phyloP scores from a whole-genome alignment of 208 protist genomes.

The Naegleria fowleri region DNA sequence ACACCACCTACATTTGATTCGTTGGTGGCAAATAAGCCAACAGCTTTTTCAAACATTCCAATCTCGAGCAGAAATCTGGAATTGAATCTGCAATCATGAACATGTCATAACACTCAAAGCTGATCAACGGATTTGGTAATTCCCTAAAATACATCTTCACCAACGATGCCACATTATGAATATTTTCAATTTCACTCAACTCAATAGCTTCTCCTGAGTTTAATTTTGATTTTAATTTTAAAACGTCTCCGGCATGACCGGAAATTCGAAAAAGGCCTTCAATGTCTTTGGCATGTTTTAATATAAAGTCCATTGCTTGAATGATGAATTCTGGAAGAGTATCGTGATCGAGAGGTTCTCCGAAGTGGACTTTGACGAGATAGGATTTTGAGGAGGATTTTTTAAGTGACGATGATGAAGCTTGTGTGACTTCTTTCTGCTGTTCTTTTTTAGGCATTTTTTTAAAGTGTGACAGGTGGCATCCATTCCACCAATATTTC shows the following conservation, averaged over 20 bases:
- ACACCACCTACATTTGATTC: not conserved
- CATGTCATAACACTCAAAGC: not conserved
- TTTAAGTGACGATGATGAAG: too few relatives aligned
- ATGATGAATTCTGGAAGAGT: not conserved
- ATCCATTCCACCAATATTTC: too few relatives aligned
- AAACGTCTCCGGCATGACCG: not conserved
- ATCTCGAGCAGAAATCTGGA: not conserved
- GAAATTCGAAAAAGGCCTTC: not conserved
- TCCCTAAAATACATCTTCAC: slow-evolving; percentile 19
- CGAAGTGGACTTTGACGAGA: not conserved
- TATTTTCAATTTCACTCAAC: not conserved
- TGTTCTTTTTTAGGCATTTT: too few relatives aligned
- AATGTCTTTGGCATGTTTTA: not conserved
- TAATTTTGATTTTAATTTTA: not conserved
- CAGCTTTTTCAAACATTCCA: not conserved
- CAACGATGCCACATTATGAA: not conserved
- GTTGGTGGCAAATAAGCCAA: not conserved
- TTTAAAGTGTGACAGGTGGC: too few relatives aligned
- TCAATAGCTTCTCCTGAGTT: not conserved
- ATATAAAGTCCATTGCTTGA: not conserved
- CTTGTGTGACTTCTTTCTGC: too few relatives aligned
- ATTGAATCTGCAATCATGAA: not conserved
- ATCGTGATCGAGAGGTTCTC: not conserved
- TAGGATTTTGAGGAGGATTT: not conserved
- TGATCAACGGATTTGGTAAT: not conserved